phyloP scores from a whole-genome alignment of 1,284 basidiomycete genomes.

The Puccinia horiana region DNA sequence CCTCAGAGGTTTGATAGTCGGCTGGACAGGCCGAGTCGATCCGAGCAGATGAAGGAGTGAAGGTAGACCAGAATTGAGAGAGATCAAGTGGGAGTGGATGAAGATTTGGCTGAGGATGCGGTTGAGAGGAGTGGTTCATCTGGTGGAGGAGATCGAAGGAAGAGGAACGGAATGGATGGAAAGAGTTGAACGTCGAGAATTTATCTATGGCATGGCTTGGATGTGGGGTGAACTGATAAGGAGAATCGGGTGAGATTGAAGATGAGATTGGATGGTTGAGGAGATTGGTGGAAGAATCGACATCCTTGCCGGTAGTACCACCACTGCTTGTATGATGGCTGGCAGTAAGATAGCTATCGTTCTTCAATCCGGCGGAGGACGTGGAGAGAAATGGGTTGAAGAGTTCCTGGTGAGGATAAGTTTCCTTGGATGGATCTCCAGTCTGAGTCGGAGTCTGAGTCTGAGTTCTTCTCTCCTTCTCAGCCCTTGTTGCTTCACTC shows the following conservation, averaged over 20 bases:
- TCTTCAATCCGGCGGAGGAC: neutral
- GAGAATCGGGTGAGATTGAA: constrained; percentile 13
- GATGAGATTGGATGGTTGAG: constrained; percentile 24
- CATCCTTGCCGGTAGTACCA: neutral
- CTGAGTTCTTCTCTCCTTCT: constrained; percentile 6
- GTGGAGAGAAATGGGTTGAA: constrained; percentile 7
- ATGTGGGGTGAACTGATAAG: constrained; percentile 20
- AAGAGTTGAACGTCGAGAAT: constrained; percentile 1
- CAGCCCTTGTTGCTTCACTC: neutral
- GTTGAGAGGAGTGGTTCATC: constrained; percentile 13
- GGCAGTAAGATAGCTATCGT: neutral
- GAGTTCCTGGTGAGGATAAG: neutral
- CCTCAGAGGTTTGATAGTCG: constrained; percentile 14
- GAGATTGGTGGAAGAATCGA: constrained; percentile 18
- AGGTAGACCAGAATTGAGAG: constrained; percentile 25
- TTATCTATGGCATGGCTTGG: constrained; percentile 1
- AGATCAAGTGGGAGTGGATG: constrained; percentile 30
- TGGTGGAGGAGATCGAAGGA: constrained; percentile 23
- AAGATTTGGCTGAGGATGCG: neutral
- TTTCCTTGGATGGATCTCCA: constrained; percentile 12
- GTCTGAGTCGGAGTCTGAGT: constrained; percentile 12
- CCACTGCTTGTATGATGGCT: neutral
- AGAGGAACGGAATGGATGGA: neutral
- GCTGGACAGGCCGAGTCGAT: neutral
- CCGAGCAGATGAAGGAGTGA: constrained; percentile 3